Evolutionary conservation across 805 yeast genomes (phyloP), one percentile per base, ranked within the genome.

Genomic region (Yarrowia porcina): DNA sequence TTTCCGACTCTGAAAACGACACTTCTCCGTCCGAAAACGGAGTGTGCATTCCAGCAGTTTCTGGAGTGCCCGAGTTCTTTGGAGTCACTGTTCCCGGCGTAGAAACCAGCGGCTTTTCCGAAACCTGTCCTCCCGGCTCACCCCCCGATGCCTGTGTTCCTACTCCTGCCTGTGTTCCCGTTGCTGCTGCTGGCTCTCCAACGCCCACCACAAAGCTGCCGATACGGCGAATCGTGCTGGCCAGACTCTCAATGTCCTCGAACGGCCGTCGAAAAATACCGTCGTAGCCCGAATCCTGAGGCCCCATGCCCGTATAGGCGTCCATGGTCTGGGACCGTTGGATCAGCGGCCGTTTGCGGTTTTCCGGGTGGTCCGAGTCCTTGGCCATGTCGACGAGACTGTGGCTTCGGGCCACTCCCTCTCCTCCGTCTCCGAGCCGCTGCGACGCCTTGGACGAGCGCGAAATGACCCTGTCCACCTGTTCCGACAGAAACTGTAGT

Each of bases 391-490:
- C 61, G 18, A 44, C 61, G n/a, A 23, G 38, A 21, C 56, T 32
- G 33, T 28, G 65, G 8, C 33, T 38, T 41, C 57, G 41, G 3
- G 47, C 33, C 17, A 44, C 21, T 5, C 39, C 28, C 25, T 41
- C 59, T 30, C 39, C 36, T n/a, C 32, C 27, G 38, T 36, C 61
- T 50, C 44, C 35, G 23, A 50, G 59, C 10, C 59, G 60, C 63
- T 49, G 42, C 5, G 42, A 42, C 44, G 44, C 65, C 66, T 35
- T 59, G 45, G 36, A 38, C 50, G 65, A 47, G 35, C 67, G 68
- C 33, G 70, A 69, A 28, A 69, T 67, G 39, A 69, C 70, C 56
- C 63, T 47, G 60, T 69, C 71, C 41, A 69, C 70, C 61, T 67
- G 71, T 20, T 66, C 66, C 25, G 72, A 68, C 35, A 69, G 63